Evolutionary conservation across 768 basidiomycete genomes (phyloP), one percentile per base, ranked within the genome.

Genomic region (Serendipita sp.): DNA sequence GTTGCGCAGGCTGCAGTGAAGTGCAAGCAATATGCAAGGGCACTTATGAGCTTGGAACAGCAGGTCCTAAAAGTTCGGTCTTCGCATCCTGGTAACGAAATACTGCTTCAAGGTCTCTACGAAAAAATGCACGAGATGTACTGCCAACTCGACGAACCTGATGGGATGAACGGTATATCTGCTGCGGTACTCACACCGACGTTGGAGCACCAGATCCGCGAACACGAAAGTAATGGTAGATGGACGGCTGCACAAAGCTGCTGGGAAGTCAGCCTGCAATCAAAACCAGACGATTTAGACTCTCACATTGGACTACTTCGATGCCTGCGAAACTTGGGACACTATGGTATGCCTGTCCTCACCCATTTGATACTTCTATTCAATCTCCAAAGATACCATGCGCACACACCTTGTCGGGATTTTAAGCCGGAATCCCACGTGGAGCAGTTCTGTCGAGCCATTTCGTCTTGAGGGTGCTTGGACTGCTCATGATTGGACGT

Each of bases 221-320:
- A 98, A 69, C 96, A 99, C 68, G 96, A 99, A 72, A 94, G 88
- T 66, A 95, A 89, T 2, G 96, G 96, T 0, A 80, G 85, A 44
- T 99, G 96, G 96, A 98, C 96, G 1, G 88, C 93, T 7, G 95
- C 96, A 5, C 96, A 98, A 72, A 98, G 95, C 69, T 99, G 96
- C 69, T 99, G 96, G 96, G 96, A 99, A 72, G 85, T 98, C 13
- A 81, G 86, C 53, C 77, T 99, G 16, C 95, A 97, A 70, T 84
- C 90, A 63, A 83, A 84, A 22, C 94, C 95, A 0, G 84, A 95
- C 68, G 92, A 95, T 67, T 78, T 95, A 3, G 82, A 87, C 24
- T 87, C 85, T 65, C 95, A 99, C 71, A 73, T 94, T 16, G 96
- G 96, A 14, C 78, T 99, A 9, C 72, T 97, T 65, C 82, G 90